Evolutionary conservation across 2,329 filamentous ascomycete genomes (phyloP).

Genomic region (Ambrosiella xylebori): DNA sequence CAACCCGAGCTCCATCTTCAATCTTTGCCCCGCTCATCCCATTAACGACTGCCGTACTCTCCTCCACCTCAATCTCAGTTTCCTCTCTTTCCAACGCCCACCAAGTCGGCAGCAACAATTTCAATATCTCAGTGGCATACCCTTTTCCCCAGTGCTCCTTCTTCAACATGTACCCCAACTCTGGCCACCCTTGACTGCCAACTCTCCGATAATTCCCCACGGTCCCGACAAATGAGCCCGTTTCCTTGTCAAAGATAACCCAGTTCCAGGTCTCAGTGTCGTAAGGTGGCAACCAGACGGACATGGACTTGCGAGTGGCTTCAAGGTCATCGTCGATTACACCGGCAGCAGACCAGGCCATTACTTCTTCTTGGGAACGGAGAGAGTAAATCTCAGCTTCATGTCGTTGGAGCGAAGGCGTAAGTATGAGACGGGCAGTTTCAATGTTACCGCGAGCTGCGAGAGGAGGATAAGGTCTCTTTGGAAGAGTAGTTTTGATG

Average conservation of each 20-base stretch:
- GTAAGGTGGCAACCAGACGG: conserved; percentile 28
- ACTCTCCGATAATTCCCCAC: conserved; percentile 26
- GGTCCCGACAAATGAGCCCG: conserved; percentile 34
- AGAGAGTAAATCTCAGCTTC: conserved; percentile 32
- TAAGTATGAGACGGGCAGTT: conserved; percentile 38
- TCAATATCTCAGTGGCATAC: conserved; percentile 38
- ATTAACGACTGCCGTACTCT: conserved; percentile 19
- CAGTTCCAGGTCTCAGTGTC: conserved; percentile 39
- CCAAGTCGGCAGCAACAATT: conserved; percentile 29
- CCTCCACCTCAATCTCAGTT: conserved; percentile 27
- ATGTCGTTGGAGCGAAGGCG: conserved; percentile 33
- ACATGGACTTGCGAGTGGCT: conserved; percentile 26
- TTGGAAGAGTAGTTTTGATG: conserved; percentile 32
- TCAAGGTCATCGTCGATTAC: conserved; percentile 26
- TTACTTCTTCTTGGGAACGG: conserved; percentile 41
- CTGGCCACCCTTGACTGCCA: conserved; percentile 34
- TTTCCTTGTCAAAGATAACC: conserved; percentile 30
- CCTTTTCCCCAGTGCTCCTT: conserved; percentile 37
- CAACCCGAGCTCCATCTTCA: conserved; percentile 17
- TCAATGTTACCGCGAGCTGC: conserved; percentile 23
- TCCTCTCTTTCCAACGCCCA: conserved; percentile 31
- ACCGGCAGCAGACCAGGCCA: conserved; percentile 37
- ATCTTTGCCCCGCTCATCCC: background rate
- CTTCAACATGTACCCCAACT: conserved; percentile 40
- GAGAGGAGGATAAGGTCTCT: conserved; percentile 24